A percentile compares a stretch with the other conserved stretches of the same genome.
These are phyloP conservation scores for Elymus sibiricus DNA, from an alignment of 176 grass and related monocot species.

Conservation along the genomic window DNA sequence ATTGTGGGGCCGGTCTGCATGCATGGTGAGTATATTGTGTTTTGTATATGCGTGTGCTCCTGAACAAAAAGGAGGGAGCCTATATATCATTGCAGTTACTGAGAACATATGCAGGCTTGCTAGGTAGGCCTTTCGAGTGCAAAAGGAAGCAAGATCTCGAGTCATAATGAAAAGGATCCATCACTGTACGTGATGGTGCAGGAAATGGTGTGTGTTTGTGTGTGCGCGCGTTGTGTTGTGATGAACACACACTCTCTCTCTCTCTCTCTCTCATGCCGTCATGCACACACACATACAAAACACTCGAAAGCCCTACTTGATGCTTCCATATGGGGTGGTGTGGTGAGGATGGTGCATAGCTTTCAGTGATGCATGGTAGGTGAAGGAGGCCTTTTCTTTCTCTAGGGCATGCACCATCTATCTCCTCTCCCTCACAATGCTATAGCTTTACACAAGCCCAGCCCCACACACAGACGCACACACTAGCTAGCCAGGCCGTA, in stretches of 20 bases:
- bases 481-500: background rate
- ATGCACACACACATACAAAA: background rate
- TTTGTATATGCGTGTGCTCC: constrained; percentile 14
- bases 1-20: background rate
- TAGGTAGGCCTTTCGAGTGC: constrained; percentile 65
- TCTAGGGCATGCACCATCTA: constrained; percentile 46
- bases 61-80: constrained; percentile 44
- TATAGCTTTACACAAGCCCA: constrained; percentile 37
- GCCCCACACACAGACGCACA: background rate
- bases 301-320: constrained; percentile 50
- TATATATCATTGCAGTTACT: constrained; percentile 52
- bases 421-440: constrained; percentile 28
- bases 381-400: constrained; percentile 42
- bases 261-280: background rate
- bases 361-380: constrained; percentile 89
- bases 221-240: background rate
- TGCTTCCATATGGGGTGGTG: constrained; percentile 26
- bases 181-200: constrained; percentile 53
- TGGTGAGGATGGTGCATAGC: constrained; percentile 56
- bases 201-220: constrained; percentile 22
- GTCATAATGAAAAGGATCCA: constrained; percentile 86
- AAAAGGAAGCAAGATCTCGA: constrained; percentile 62
- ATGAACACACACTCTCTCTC: background rate
- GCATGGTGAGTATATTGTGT: background rate
- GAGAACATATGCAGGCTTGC: constrained; percentile 66